Conservation (phyloP, 371 early-diverging fungal genomes). For the Mucor circinelloides region DNA sequence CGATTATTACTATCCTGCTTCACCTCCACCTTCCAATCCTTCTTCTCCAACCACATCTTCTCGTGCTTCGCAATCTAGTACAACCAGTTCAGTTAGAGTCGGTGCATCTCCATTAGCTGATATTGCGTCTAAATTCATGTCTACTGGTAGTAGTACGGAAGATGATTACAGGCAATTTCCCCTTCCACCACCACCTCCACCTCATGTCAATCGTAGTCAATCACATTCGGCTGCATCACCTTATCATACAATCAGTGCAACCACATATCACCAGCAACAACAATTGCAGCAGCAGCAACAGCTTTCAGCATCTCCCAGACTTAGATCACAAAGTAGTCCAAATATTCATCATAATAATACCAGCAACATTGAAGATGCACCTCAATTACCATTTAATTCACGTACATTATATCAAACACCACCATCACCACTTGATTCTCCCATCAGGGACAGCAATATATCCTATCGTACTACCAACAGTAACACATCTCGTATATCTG, state of each 20-base stretch:
- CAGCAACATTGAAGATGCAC: constrained; percentile 26
- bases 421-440: constrained; percentile 25
- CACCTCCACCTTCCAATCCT: constrained; percentile 64
- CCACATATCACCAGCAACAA: background rate
- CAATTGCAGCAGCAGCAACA: background rate
- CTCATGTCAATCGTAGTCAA: constrained; percentile 36
- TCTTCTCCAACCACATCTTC: constrained; percentile 58
- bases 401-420: constrained; percentile 31
- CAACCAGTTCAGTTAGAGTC: constrained; percentile 17
- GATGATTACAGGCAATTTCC: constrained; percentile 25
- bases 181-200: constrained; percentile 13
- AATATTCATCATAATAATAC: constrained; percentile 49
- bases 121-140: constrained; percentile 51
- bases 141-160: background rate
- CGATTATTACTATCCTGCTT: constrained; percentile 46
- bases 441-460: constrained; percentile 5
- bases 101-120: constrained; percentile 49
- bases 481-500: background rate
- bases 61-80: constrained; percentile 31
- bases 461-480: constrained; percentile 1
- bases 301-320: constrained; percentile 31
- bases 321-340: constrained; percentile 67
- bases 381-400: constrained; percentile 29
- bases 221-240: constrained; percentile 37
- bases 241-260: background rate